Base-by-base conservation (phyloP, 331 rosid genomes). In the Malus hybrid region DNA sequence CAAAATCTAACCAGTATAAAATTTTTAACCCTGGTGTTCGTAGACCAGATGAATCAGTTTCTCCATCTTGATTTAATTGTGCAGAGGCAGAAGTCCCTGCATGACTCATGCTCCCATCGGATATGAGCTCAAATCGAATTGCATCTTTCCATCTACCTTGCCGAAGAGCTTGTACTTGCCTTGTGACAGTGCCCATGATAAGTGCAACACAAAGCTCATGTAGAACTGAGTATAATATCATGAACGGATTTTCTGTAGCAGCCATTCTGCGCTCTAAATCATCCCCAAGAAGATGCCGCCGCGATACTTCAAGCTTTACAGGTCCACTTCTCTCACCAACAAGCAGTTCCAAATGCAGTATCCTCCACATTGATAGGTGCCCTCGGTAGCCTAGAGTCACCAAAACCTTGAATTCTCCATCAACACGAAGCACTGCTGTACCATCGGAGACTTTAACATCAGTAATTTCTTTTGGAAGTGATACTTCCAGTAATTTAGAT, bases 201-300 rank as follows among this genome's bases (percentile, higher is more conserved):
- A 95, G 97, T 65, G 93, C 81, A 83, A 92, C 91, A 71, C 99
- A 92, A 18, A 92, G 89, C 83, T 95, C 97, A 29, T 95, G 99
- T 39, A 95, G 93, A 83, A 90, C 85, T 1, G 97, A 85, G 76
- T 95, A 92, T 75, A 95, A 83, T 61, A 85, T 90, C 12, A 61
- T 63, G 79, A 95, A 95, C 0, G 99, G 97, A 84, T 90, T 89
- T 79, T 95, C 99, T 4, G 93, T 77, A 8, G 93, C 91, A 20
- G 97, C 97, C 99, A 95, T 95, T 80, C 99, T 86, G 80, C 97
- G 93, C 87, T 95, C 97, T 76, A 95, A 83, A 86, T 92, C 99
- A 46, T 95, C 97, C 65, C 99, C 99, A 71, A 95, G 92, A 55
- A 67, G 72, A 65, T 90, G 88, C 12, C 96, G 83, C 62, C 90